Percentiles rank a stretch among this genome's conserved stretches.
phyloP scores from a whole-genome alignment of 1,284 basidiomycete genomes.

The Tilletiaria anomala region DNA sequence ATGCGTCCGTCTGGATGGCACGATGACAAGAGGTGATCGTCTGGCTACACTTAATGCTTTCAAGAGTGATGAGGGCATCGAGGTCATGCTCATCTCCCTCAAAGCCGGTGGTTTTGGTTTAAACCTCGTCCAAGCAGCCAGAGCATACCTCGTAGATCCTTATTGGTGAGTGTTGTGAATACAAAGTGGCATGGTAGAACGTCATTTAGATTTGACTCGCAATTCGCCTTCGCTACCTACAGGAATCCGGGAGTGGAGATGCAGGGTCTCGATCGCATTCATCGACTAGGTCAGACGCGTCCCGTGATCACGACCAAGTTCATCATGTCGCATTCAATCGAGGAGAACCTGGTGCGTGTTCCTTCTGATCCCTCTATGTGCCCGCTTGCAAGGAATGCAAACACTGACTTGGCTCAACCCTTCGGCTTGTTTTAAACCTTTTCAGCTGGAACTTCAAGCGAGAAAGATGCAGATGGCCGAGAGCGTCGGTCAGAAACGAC shows the following conservation, averaged over 20 bases:
- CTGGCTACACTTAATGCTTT: conserved; percentile 21
- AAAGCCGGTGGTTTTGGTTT: conserved; percentile 46
- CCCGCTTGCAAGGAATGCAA: too few species aligned
- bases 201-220: conserved; percentile 3
- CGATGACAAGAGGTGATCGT: conserved; percentile 26
- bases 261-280: conserved; percentile 33
- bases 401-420: neutral
- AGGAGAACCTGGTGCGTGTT: conserved; percentile 31
- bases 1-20: conserved; percentile 25
- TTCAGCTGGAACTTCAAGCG: conserved; percentile 21
- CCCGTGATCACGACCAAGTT: conserved; percentile 36
- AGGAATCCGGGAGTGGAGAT: conserved; percentile 87
- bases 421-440: neutral
- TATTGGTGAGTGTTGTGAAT: conserved; percentile 55
- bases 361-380: too few species aligned
- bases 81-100: conserved; percentile 32
- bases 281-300: conserved; percentile 29
- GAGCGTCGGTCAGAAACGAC: conserved; percentile 20
- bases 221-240: conserved; percentile 6
- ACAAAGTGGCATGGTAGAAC: neutral
- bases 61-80: conserved; percentile 19
- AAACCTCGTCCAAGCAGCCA: conserved; percentile 50
- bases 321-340: conserved; percentile 33
- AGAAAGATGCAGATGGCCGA: conserved; percentile 36
- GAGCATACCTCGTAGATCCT: conserved; percentile 87